Evolutionary conservation across 768 basidiomycete genomes (phyloP), one percentile per base, ranked within the genome.

Genomic region (Phanerodontia chrysosporium): DNA sequence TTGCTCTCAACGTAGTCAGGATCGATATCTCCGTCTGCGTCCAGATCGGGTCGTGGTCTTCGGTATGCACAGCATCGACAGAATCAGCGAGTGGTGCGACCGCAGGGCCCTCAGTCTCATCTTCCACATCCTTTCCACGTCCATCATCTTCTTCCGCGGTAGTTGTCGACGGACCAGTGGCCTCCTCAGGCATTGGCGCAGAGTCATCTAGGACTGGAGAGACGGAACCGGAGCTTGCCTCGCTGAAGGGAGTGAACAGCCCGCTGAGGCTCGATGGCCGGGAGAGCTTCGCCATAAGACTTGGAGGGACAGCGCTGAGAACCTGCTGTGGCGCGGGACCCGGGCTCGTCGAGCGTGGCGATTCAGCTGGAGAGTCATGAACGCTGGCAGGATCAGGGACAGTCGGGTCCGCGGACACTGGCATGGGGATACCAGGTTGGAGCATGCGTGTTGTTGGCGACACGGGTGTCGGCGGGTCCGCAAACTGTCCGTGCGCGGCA

Each of bases 381-480:
- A 62, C 49, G 53, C 69, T 68, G 10, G 73, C 69, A 14, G 75
- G 75, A 58, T 80, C 78, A 14, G 73, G 70, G 14, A 75, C 72
- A 29, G 64, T 67, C 27, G 75, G 73, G 62, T 80, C 73, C 7
- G 78, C 78, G 8, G 69, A 72, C 45, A 79, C 63, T 21, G 78
- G 78, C 70, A 77, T 75, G 10, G 77, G 75, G 51, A 67, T 53
- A 32, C 61, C 59, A 8, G 45, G 35, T 12, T 62, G 51, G 18
- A 58, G 48, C 45, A 60, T 49, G 10, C 13, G 29, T 4, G 61
- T 30, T 21, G 51, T 24, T 25, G 24, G 46, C 6, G 22, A 48
- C 21, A 13, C 30, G 18, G 21, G 7, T 13, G 46, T 5, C 24
- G 46, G 46, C 10, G 46, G 46, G 39, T 42, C 39, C 4, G 39